Evolutionary conservation across 2,329 filamentous ascomycete species (phyloP), one percentile per base, ranked within the genome.

Genomic region (Penicillium sp.): DNA sequence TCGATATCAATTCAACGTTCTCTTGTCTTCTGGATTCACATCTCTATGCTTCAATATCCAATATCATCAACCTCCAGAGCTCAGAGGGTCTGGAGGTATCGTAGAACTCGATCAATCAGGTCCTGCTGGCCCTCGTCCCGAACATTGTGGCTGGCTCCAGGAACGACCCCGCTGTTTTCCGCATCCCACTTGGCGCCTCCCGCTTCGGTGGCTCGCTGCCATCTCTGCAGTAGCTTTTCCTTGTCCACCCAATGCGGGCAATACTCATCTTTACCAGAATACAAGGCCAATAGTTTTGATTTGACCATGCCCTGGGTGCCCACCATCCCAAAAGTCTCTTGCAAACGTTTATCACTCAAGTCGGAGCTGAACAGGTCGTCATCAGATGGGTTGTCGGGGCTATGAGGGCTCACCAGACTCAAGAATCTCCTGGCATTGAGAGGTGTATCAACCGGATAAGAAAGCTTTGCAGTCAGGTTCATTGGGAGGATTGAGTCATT

Each of bases 341-440:
- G 67, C 7, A 92, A 76, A 18, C 79, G 77, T 32, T 82, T 78
- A 40, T 84, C 81, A 0, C 77, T 72, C n/a, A 94, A 75, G 68
- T 94, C 89, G 3, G 85, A 86, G n/a, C 89, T 92, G 75, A 96
- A 96, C 68, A 89, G 90, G 70, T 96, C 92, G 70, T 97, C 92
- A 56, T 89, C 88, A 10, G 87, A 89, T 5, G 85, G 79, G 49
- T 78, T 73, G 45, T 78, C 76, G 0, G 83, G 83, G 22, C 79
- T 82, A 44, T 73, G 73, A 0, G 78, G 78, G 38, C 76, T 78
- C 0, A 81, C 76, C 7, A 89, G 74, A 45, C 82, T 84, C 35
- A 86, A 68, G 70, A 85, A 87, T 40, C 86, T 71, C 44, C 76
- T 75, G 8, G 85, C 83, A n/a, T 76, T 81, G 5, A 87, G 72